Evolutionary conservation across 305 asterid genomes (phyloP).

Genomic region (Nicotiana rustica): DNA sequence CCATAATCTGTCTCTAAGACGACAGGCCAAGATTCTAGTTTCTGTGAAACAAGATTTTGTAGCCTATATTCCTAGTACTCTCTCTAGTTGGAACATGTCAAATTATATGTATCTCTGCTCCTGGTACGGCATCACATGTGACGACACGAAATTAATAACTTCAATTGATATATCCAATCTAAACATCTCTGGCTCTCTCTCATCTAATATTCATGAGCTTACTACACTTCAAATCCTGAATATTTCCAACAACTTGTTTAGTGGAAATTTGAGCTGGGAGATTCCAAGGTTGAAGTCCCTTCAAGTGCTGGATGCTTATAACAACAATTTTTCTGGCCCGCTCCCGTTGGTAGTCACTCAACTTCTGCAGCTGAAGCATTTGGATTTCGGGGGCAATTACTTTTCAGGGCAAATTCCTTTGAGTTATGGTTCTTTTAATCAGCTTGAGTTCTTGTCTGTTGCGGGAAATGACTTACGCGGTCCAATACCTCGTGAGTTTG

Average conservation of each 20-base stretch:
- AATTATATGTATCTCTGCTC: slow-evolving; percentile 51
- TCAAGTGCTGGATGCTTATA: slow-evolving; percentile 57
- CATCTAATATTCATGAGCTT: slow-evolving; percentile 53
- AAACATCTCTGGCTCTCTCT: slow-evolving; percentile 57
- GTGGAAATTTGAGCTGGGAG: slow-evolving; percentile 51
- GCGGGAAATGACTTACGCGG: slow-evolving; percentile 71
- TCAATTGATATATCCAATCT: slow-evolving; percentile 60
- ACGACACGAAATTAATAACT: slow-evolving; percentile 47
- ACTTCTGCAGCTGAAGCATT: slow-evolving; percentile 53
- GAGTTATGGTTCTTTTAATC: slow-evolving; percentile 50
- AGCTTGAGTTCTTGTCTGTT: slow-evolving; percentile 58
- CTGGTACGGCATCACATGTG: slow-evolving; percentile 64
- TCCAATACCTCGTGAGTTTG: slow-evolving; percentile 57
- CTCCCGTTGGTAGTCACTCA: slow-evolving; percentile 52
- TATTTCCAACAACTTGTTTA: slow-evolving; percentile 61
- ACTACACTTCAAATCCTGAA: slow-evolving; percentile 51
- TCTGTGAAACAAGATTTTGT: slow-evolving; percentile 41
- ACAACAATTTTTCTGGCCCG: slow-evolving; percentile 63
- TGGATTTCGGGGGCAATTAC: slow-evolving; percentile 68
- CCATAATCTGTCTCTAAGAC: slow-evolving; percentile 35
- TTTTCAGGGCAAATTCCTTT: slow-evolving; percentile 55
- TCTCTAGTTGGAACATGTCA: slow-evolving; percentile 55
- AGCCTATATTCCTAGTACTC: slow-evolving; percentile 34
- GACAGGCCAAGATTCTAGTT: slow-evolving; percentile 49
- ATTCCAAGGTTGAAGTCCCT: slow-evolving; percentile 45